Conservation (phyloP, 805 yeast genomes). For the Ogataea angusta region DNA sequence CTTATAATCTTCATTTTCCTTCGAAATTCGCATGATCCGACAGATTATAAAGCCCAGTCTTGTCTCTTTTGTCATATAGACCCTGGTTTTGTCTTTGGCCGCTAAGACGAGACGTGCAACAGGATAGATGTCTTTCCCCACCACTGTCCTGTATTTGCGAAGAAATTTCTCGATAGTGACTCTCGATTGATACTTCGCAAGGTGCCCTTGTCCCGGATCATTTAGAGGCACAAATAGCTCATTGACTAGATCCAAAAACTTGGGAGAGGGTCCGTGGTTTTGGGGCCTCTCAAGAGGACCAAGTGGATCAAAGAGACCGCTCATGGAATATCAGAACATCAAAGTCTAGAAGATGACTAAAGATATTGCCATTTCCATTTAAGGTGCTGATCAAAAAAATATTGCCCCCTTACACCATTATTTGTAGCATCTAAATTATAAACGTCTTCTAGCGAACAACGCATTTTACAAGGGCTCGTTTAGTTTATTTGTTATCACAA, state of each 20-base stretch:
- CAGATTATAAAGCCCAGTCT: constrained; percentile 50
- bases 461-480: neutral
- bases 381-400: neutral
- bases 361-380: neutral
- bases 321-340: neutral
- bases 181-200: constrained; percentile 11
- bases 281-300: constrained; percentile 25
- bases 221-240: constrained; percentile 42
- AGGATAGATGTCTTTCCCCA: constrained; percentile 66
- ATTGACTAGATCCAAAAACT: constrained; percentile 38
- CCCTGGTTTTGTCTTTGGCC: constrained; percentile 49
- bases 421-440: neutral
- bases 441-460: constrained; percentile 1
- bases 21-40: constrained; percentile 55
- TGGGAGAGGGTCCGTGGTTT: constrained; percentile 41
- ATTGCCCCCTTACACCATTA: neutral
- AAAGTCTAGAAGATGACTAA: neutral
- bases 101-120: constrained; percentile 62
- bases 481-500: neutral
- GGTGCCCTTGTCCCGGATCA: constrained; percentile 16
- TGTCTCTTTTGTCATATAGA: constrained; percentile 62
- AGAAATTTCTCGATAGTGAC: constrained; percentile 38
- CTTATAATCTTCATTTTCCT: constrained; percentile 57
- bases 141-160: constrained; percentile 46
- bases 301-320: constrained; percentile 10